phyloP scores from a whole-genome alignment of 1,284 basidiomycete genomes.

The Apiotrichum laibachii region DNA sequence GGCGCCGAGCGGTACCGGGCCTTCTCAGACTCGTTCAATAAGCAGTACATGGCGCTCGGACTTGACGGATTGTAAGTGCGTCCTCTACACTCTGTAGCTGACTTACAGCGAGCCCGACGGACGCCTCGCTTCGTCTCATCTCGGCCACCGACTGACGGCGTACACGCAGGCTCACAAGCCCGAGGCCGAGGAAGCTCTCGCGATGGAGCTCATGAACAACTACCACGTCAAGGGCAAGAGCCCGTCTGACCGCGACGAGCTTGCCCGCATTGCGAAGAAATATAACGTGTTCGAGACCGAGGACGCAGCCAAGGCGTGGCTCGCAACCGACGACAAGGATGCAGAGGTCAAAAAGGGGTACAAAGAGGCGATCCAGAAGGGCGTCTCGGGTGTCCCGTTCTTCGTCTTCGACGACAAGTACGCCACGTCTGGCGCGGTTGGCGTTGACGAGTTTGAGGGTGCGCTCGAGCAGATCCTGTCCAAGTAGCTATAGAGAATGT shows the following conservation, averaged over 20 bases:
- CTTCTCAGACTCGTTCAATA: slow-evolving; percentile 33
- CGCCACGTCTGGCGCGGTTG: slow-evolving; percentile 50
- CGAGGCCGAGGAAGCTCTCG: slow-evolving; percentile 35
- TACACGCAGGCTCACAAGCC: slow-evolving; percentile 38
- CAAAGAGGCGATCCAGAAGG: slow-evolving; percentile 32
- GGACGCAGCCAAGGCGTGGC: slow-evolving; percentile 33
- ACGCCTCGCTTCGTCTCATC: slow-evolving; percentile 42
- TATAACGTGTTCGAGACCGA: slow-evolving; percentile 43
- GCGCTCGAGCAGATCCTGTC: slow-evolving; percentile 35
- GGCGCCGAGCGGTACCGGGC: slow-evolving; percentile 33
- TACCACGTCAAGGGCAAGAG: slow-evolving; percentile 50
- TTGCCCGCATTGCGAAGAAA: slow-evolving; percentile 42
- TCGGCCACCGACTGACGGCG: slow-evolving; percentile 46
- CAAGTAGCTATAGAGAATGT: too few species aligned
- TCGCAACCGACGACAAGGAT: slow-evolving; percentile 36
- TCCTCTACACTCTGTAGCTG: not conserved
- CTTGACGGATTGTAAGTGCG: slow-evolving; percentile 33
- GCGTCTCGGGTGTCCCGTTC: slow-evolving; percentile 54
- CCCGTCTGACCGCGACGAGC: slow-evolving; percentile 36
- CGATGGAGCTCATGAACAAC: slow-evolving; percentile 38
- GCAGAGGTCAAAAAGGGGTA: slow-evolving; percentile 38
- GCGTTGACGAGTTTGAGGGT: slow-evolving; percentile 53
- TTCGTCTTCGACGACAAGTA: slow-evolving; percentile 49
- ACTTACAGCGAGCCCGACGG: not conserved
- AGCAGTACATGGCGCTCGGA: slow-evolving; percentile 41